Percentiles rank a stretch among this genome's conserved stretches.
These are phyloP conservation scores for Alternaria novae-zelandiae DNA, from an alignment of 2,329 filamentous ascomycete genomes.

Conservation along the genomic window DNA sequence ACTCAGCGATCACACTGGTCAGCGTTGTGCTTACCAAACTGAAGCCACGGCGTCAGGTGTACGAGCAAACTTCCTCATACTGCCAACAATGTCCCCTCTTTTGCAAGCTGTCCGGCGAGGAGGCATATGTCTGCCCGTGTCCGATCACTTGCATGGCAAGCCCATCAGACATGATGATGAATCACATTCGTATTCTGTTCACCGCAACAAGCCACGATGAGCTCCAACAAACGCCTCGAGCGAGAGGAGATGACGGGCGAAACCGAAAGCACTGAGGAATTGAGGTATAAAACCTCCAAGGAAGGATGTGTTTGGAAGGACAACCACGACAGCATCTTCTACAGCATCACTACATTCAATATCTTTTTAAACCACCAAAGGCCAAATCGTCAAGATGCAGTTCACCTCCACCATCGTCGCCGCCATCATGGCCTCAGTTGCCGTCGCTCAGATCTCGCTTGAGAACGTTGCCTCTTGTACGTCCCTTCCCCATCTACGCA, in stretches of 20 bases:
- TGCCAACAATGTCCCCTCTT: too few species aligned
- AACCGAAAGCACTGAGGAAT: neutral
- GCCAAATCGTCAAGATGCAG: constrained; percentile 3
- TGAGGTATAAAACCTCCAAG: neutral
- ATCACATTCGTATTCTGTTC: neutral
- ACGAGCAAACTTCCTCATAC: neutral
- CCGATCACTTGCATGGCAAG: neutral
- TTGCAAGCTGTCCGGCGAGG: neutral
- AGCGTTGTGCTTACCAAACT: neutral
- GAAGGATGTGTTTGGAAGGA: neutral
- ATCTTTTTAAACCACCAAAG: neutral
- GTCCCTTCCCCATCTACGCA: neutral
- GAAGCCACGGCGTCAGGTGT: constrained; percentile 3
- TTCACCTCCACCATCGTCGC: constrained; percentile 6
- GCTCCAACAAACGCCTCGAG: neutral
- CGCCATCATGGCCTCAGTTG: constrained; percentile 7
- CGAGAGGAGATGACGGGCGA: neutral
- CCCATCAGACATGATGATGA: constrained; percentile 1
- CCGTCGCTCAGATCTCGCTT: constrained; percentile 2
- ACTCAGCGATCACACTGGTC: neutral
- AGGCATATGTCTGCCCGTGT: neutral
- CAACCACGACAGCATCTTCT: neutral
- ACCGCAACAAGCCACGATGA: neutral
- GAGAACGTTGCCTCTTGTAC: constrained; percentile 10
- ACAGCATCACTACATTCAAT: neutral